Conservation (phyloP, 345 rosid genomes). For the Rhizophora apiculata region DNA sequence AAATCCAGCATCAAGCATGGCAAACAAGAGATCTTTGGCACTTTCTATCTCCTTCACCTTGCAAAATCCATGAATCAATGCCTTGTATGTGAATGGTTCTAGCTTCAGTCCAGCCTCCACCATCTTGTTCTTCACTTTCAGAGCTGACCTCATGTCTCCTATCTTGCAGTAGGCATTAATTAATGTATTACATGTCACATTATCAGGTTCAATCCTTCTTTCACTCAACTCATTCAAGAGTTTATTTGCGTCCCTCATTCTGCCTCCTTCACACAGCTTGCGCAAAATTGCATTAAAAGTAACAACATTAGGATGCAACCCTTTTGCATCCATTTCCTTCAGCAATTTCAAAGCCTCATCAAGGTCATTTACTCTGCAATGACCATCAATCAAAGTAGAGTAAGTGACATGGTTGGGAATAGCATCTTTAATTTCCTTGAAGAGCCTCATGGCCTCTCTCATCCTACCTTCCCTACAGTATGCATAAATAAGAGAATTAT, state of each 20-base stretch:
- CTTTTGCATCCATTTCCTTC: constrained; percentile 67
- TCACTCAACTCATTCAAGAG: constrained; percentile 80
- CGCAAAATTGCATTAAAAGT: constrained; percentile 76
- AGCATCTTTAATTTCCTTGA: constrained; percentile 61
- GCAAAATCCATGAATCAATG: constrained; percentile 84
- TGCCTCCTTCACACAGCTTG: constrained; percentile 76
- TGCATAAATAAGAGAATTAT: constrained; percentile 75
- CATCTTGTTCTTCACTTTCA: constrained; percentile 83
- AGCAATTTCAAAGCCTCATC: constrained; percentile 70
- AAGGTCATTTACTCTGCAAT: constrained; percentile 69
- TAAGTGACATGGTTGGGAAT: constrained; percentile 69
- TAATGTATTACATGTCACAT: constrained; percentile 80
- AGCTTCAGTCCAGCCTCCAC: constrained; percentile 65
- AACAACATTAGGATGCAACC: constrained; percentile 65
- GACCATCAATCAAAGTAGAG: constrained; percentile 85
- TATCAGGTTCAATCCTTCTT: constrained; percentile 71
- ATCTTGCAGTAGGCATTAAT: constrained; percentile 86
- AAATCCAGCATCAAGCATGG: constrained; percentile 70
- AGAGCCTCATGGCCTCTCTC: constrained; percentile 76
- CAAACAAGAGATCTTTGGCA: constrained; percentile 67
- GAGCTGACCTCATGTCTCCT: constrained; percentile 73
- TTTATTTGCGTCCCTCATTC: constrained; percentile 73
- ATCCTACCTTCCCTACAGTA: constrained; percentile 88
- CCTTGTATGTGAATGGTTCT: constrained; percentile 66
- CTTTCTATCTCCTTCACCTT: constrained; percentile 55